Evolutionary conservation across 495 filamentous ascomycete species (phyloP).

Genomic region (Parathielavia appendiculata): DNA sequence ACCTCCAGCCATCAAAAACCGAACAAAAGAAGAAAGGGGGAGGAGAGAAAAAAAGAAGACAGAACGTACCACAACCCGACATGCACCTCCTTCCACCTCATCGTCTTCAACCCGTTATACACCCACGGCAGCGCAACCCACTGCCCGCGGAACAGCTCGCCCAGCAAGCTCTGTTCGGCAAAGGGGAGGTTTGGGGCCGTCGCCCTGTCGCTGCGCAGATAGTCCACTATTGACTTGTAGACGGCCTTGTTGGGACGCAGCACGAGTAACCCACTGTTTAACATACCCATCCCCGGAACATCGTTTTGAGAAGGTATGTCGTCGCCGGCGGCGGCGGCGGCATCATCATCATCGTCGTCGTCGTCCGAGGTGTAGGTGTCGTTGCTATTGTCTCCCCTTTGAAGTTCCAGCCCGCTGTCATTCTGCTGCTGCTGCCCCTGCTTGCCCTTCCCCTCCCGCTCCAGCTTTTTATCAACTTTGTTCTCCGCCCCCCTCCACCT

Average conservation of each 20-base stretch:
- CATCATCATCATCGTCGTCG: too few species aligned
- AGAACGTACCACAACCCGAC: conserved; percentile 52
- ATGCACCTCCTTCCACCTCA: conserved; percentile 65
- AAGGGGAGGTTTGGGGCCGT: conserved; percentile 58
- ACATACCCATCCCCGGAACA: conserved; percentile 57
- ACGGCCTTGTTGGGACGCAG: conserved; percentile 55
- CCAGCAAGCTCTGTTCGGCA: conserved; percentile 68
- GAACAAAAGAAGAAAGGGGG: not conserved
- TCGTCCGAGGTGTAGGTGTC: conserved; percentile 26
- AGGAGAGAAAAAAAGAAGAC: not conserved
- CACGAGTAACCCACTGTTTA: conserved; percentile 71
- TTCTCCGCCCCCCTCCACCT: too few species aligned
- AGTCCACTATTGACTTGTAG: conserved; percentile 52
- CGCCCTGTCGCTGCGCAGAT: conserved; percentile 34
- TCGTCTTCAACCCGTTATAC: conserved; percentile 79
- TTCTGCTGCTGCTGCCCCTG: too few species aligned
- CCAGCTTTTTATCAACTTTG: too few species aligned
- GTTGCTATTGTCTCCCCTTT: too few species aligned
- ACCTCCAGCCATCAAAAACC: too few species aligned
- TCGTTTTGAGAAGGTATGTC: too few species aligned
- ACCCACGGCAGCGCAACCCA: conserved; percentile 73
- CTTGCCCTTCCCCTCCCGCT: too few species aligned
- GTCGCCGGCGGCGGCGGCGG: too few species aligned
- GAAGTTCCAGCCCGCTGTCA: too few species aligned
- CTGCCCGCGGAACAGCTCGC: conserved; percentile 57